Percentiles rank a stretch among this genome's conserved stretches.
phyloP scores from a whole-genome alignment of 2,329 filamentous ascomycete species.

The Aspergillus vadensis region DNA sequence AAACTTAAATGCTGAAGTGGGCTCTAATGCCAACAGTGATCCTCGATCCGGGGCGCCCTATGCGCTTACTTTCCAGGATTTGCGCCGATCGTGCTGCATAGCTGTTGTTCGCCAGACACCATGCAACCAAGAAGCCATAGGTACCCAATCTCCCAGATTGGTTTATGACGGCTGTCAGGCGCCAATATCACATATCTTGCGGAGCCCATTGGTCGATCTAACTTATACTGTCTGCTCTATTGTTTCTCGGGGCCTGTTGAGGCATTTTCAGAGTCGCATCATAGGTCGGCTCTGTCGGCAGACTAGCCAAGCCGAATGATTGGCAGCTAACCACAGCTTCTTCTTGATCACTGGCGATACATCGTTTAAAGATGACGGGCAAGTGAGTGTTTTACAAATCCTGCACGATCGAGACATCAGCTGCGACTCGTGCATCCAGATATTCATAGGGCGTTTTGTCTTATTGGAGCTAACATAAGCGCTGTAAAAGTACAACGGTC shows the following conservation, averaged over 20 bases:
- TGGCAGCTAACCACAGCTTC: not conserved
- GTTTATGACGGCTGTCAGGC: not conserved
- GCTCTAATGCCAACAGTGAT: not conserved
- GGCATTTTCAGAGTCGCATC: not conserved
- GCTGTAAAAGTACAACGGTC: too few species aligned
- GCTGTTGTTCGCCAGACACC: not conserved
- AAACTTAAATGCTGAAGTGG: not conserved
- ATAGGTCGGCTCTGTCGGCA: not conserved
- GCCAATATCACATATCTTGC: not conserved
- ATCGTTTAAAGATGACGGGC: not conserved
- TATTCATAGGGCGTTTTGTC: not conserved
- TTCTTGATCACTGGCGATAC: not conserved
- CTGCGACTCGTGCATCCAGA: not conserved
- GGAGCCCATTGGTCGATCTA: not conserved
- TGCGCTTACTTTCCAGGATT: not conserved
- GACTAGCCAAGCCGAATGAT: not conserved
- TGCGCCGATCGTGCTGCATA: not conserved
- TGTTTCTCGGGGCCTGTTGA: not conserved
- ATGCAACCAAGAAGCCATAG: not conserved
- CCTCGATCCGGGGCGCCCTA: not conserved
- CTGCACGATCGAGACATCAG: not conserved
- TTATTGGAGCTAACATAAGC: too few species aligned
- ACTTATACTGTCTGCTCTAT: not conserved
- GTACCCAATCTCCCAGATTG: conserved; percentile 1
- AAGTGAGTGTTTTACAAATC: not conserved